phyloP scores from a whole-genome alignment of 2,329 filamentous ascomycete genomes.

The Colletotrichum simmondsii region DNA sequence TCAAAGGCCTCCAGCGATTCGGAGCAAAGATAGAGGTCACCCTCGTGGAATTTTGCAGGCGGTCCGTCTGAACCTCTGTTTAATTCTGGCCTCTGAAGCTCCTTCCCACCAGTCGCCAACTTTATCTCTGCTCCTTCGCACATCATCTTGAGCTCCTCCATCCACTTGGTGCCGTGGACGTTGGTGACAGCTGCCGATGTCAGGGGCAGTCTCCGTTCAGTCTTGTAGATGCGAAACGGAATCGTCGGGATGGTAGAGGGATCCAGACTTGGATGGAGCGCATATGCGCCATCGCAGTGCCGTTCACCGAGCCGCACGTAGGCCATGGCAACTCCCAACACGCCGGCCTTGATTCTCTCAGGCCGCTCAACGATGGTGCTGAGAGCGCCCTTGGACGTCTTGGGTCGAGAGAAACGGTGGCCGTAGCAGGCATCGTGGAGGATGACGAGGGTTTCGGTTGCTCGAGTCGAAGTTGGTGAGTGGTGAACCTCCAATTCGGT shows the following conservation, averaged over 20 bases:
- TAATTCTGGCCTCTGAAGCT: slow-evolving; percentile 77
- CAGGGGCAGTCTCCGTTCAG: slow-evolving; percentile 76
- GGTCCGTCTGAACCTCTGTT: slow-evolving; percentile 58
- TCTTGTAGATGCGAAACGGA: slow-evolving; percentile 89
- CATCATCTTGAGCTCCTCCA: slow-evolving; percentile 89
- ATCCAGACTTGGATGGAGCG: slow-evolving; percentile 72
- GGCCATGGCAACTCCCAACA: slow-evolving; percentile 84
- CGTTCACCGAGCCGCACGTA: slow-evolving; percentile 91
- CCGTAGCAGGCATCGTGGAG: slow-evolving; percentile 96
- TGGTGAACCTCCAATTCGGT: slow-evolving; percentile 76
- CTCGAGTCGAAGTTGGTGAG: slow-evolving; percentile 49
- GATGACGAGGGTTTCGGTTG: slow-evolving; percentile 79
- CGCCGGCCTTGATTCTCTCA: slow-evolving; percentile 86
- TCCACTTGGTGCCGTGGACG: slow-evolving; percentile 92
- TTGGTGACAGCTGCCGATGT: slow-evolving; percentile 84
- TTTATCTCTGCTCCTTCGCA: slow-evolving; percentile 84
- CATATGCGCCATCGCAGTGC: slow-evolving; percentile 76
- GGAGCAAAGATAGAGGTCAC: slow-evolving; percentile 89
- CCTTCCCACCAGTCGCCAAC: slow-evolving; percentile 80
- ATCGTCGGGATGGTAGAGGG: slow-evolving; percentile 65
- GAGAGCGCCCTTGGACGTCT: slow-evolving; percentile 77
- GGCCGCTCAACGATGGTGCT: slow-evolving; percentile 91
- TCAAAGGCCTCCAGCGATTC: slow-evolving; percentile 91
- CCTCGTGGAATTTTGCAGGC: slow-evolving; percentile 77
- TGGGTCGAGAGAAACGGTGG: slow-evolving; percentile 87